Conservation (phyloP, 306 rosid genomes). For the Dalbergia oliveri region DNA sequence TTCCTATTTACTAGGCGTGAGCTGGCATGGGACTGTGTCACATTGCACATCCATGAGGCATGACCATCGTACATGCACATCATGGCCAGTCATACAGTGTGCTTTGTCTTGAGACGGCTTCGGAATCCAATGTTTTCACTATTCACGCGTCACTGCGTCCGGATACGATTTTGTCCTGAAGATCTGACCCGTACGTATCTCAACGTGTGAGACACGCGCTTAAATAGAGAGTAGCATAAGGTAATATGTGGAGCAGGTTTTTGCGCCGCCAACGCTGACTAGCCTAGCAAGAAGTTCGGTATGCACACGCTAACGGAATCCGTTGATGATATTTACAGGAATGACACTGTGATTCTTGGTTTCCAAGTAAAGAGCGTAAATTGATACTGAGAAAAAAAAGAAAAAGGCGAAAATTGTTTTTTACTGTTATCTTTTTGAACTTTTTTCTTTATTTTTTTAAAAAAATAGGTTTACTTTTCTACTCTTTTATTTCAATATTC, state of each 20-base stretch:
- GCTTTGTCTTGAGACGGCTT: background rate
- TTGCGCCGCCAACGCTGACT: slow-evolving; percentile 36
- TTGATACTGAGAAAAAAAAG: background rate
- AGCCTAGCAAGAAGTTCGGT: background rate
- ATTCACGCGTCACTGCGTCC: background rate
- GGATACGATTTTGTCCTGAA: background rate
- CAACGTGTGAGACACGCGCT: background rate
- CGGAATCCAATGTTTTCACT: background rate
- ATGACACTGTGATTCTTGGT: slow-evolving; percentile 15
- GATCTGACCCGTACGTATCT: background rate
- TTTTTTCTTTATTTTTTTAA: background rate
- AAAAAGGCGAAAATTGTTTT: background rate
- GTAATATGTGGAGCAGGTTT: background rate
- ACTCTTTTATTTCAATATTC: background rate
- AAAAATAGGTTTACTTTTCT: background rate
- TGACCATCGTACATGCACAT: slow-evolving; percentile 22
- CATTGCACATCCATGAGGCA: slow-evolving; percentile 26
- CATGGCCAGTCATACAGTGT: background rate
- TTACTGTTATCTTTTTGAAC: background rate
- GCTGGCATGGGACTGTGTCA: slow-evolving; percentile 25
- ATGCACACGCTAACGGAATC: background rate
- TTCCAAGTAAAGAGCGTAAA: background rate
- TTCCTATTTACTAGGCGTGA: background rate
- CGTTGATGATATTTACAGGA: slow-evolving; percentile 11
- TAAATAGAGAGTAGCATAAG: background rate